A percentile compares a stretch with the other conserved stretches of the same genome.
Conservation (phyloP, 2,329 filamentous ascomycete genomes). For the Sporothrix variecibatus region DNA sequence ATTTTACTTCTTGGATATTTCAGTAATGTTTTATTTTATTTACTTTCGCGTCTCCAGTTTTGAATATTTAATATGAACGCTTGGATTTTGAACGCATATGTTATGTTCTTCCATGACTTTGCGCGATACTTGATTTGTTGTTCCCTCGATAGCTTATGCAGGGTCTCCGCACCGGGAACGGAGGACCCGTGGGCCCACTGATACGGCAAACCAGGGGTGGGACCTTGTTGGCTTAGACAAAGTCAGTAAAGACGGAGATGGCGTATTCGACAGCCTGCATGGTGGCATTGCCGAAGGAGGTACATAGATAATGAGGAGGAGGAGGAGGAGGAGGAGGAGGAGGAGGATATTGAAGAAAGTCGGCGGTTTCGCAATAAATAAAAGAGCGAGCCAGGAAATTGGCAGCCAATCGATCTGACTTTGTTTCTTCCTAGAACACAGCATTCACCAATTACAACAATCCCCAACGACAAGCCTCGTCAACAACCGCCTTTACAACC, state of each 20-base stretch:
- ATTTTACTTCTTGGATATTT: neutral
- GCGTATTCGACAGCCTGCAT: slow-evolving; percentile 5
- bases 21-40: neutral
- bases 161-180: slow-evolving; percentile 3
- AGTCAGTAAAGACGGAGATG: slow-evolving; percentile 6
- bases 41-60: neutral
- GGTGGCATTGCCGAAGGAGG: slow-evolving; percentile 14
- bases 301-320: neutral
- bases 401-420: too few species aligned
- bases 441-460: neutral
- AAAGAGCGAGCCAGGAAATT: neutral
- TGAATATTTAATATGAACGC: neutral
- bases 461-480: neutral
- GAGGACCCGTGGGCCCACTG: neutral
- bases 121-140: neutral
- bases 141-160: slow-evolving; percentile 1
- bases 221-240: neutral
- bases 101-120: neutral
- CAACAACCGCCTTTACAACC: neutral
- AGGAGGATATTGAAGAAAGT: neutral
- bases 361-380: neutral
- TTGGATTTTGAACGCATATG: neutral
- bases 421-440: neutral
- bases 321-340: neutral
- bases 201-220: neutral